Percentiles rank a stretch among this genome's conserved stretches.
Evolutionary conservation across 23 red algal genomes (phyloP).

Genomic region (Cyanidiococcus yangmingshanensis): DNA sequence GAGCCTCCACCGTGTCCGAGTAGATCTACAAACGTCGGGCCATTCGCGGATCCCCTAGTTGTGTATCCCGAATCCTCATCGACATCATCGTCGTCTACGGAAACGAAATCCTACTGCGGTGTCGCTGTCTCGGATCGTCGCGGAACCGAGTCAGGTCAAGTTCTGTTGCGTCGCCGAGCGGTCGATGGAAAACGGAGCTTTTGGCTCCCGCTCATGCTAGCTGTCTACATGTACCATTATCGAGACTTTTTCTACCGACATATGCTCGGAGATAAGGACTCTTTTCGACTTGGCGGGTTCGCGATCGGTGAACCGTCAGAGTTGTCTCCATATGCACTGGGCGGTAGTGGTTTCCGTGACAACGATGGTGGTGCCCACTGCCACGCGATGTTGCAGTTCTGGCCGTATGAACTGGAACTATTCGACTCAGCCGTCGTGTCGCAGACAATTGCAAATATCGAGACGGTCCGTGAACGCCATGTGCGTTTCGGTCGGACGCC

Average conservation of each 20-base stretch:
- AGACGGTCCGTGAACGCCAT: neutral
- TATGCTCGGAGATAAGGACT: conserved; percentile 1
- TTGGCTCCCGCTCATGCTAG: neutral
- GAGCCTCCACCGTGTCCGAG: neutral
- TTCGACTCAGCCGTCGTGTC: neutral
- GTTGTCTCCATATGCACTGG: neutral
- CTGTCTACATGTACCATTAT: neutral
- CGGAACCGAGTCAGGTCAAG: neutral
- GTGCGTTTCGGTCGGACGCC: no score
- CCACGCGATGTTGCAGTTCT: conserved; percentile 1
- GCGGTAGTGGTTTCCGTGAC: neutral
- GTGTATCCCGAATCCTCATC: no score
- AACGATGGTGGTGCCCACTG: neutral
- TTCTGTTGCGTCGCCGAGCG: neutral
- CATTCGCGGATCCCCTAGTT: no score
- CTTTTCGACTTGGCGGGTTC: neutral
- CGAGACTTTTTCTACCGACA: neutral
- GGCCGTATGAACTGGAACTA: no score
- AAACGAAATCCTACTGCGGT: neutral
- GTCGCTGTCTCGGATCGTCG: neutral
- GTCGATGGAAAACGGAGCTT: neutral
- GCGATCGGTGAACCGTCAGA: neutral
- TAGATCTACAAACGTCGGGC: no score
- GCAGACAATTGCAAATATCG: neutral
- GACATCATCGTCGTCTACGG: no score